Evolutionary conservation across 495 filamentous ascomycete genomes (phyloP), one percentile per base, ranked within the genome.

Genomic region (Aspergillus indologenus): DNA sequence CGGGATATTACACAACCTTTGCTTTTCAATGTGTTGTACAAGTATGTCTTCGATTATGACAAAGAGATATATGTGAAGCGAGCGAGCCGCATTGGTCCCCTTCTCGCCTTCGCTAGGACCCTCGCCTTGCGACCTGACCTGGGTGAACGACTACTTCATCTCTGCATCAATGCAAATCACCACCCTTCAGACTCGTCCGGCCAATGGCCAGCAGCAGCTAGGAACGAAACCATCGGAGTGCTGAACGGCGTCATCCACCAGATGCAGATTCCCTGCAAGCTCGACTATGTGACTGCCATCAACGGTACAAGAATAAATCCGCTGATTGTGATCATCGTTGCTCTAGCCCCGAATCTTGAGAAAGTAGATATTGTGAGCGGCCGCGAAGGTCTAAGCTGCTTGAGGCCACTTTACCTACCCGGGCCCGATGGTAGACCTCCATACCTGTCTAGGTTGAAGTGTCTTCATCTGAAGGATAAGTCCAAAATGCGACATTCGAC

Each of bases 401-500:
- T 58, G 15, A 29, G 3, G 12, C 50, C 57, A 46, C 31, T 59
- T 4, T 59, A 48, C 49, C 29, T 15, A 23, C 21, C n/a, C 1
- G 17, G n/a, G 0, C 23, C 49, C 5, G n/a, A 5, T 18, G 8
- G 17, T 9, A 18, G n/a, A 45, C 17, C 43, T 18, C 50, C 49
- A n/a, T 59, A 31, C 12, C n/a, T 59, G 23, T 47, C 31, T 31
- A 48, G 52, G 17, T 21, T 54, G 43, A 53, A 54, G 26, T 46
- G 43, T 17, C n/a, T 59, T 1, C 42, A 23, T 2, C 47, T 59
- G 5, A 54, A 17, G 18, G 57, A 59, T 43, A 19, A 22, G 23
- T 12, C 3, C 22, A 12, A 29, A 12, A 48, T 21, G 19, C 2
- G 18, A 18, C 34, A 20, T 12, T 11, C 26, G 0, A 45, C 21